Base-by-base conservation (phyloP, 2,329 filamentous ascomycete genomes). In the Trichoderma sp. region DNA sequence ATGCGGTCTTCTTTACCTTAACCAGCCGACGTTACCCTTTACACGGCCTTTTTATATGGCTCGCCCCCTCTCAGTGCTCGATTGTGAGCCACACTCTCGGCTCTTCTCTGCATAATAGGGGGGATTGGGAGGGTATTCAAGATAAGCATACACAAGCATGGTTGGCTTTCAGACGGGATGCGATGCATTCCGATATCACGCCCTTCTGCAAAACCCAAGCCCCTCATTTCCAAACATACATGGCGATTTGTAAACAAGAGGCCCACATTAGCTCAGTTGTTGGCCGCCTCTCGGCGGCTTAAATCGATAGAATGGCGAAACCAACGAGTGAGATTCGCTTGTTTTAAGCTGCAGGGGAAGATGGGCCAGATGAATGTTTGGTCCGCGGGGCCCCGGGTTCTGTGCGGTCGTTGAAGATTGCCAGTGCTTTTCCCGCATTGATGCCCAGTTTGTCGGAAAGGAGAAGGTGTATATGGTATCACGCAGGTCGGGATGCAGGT, bases 101-200 rank as follows among this genome's bases (percentile, higher is more conserved):
- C 57, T 69, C 56, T 51, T 60, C 14, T 69, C 28, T 12, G 21
- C 26, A 60, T 60, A 36, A 39, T 26, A 51, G 26, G 26, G 36
- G 61, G 30, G 6, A n/a, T 18, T 30, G 51, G 18, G 24, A 39
- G 66, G 21, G 5, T 3, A 36, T 56, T 36, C 12, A 51, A 70
- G 67, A 70, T 70, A 70, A 53, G 57, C 57, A 70, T 62, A 62
- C 39, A 70, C 51, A 61, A 28, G 67, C 57, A 53, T 70, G 30
- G 57, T 30, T 53, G 7, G 11, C 28, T n/a, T 53, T 14, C 28
- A 47, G n/a, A 34, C 30, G 11, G 28, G 28, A 32, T 60, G 28
- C 26, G 28, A 32, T 60, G 28, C 26, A 21, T 61, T 21, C 57
- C 56, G 28, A 51, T 26, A 61, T 69, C 39, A 69, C 56, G 66